phyloP scores from a whole-genome alignment of 257 asterid genomes.

The Przewalskia tangutica region DNA sequence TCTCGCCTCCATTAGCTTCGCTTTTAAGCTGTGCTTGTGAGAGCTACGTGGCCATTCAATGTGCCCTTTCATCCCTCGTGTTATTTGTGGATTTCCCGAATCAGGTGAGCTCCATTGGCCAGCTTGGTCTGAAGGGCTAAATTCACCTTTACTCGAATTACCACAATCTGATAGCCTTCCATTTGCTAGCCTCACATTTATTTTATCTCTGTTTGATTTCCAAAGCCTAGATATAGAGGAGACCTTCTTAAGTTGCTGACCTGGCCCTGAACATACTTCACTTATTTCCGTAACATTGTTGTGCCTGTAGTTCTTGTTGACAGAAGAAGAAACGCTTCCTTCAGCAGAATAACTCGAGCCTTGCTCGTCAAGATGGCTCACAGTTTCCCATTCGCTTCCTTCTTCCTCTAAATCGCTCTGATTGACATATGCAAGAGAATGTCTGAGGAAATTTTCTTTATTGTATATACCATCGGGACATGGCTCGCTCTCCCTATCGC shows the following conservation, averaged over 20 bases:
- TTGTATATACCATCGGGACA: slow-evolving; percentile 15
- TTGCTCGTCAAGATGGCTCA: slow-evolving; percentile 55
- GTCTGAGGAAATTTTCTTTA: slow-evolving; percentile 23
- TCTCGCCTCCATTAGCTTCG: slow-evolving; percentile 73
- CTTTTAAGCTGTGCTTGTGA: slow-evolving; percentile 63
- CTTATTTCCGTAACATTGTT: slow-evolving; percentile 32
- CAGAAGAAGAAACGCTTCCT: slow-evolving; percentile 48
- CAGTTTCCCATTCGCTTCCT: slow-evolving; percentile 72
- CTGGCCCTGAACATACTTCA: slow-evolving; percentile 29
- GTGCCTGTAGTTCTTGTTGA: slow-evolving; percentile 17
- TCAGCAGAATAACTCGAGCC: slow-evolving; percentile 50
- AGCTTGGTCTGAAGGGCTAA: slow-evolving; percentile 38
- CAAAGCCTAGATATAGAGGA: slow-evolving; percentile 49
- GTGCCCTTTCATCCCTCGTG: slow-evolving; percentile 75
- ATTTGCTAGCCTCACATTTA: slow-evolving; percentile 31
- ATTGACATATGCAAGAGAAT: slow-evolving; percentile 17
- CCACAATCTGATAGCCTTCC: slow-evolving; percentile 34
- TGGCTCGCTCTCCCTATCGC: slow-evolving; percentile 31
- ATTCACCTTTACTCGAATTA: slow-evolving; percentile 31
- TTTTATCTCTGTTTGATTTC: slow-evolving; percentile 52
- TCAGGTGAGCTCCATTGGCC: slow-evolving; percentile 73
- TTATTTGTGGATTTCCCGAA: slow-evolving; percentile 45
- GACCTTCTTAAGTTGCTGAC: slow-evolving; percentile 31
- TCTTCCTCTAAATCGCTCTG: slow-evolving; percentile 47
- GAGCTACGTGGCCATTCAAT: slow-evolving; percentile 69